Percentiles rank a stretch among this genome's conserved stretches.
phyloP scores from a whole-genome alignment of 805 yeast species.

The Phaffomyces opuntiae region DNA sequence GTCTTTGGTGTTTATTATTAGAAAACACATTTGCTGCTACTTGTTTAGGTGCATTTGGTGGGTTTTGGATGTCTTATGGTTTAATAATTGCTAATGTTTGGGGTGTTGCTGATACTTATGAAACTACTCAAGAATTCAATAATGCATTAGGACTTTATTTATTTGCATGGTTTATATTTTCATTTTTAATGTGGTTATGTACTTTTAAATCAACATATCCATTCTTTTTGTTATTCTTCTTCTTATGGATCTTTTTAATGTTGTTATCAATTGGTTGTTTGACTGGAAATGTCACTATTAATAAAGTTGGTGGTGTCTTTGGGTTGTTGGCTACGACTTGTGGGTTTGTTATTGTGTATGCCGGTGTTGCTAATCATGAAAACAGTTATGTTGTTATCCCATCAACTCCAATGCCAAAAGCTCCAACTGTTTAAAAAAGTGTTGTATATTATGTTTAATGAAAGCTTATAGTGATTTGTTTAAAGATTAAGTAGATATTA shows the following conservation, averaged over 20 bases:
- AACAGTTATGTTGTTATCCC: conserved; percentile 51
- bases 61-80: conserved; percentile 73
- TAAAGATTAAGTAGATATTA: too few relatives aligned
- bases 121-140: conserved; percentile 34
- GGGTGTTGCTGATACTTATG: conserved; percentile 44
- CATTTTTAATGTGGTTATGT: conserved; percentile 49
- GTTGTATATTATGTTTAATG: neutral
- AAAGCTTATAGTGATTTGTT: neutral
- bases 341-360: conserved; percentile 60
- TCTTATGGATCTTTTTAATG: conserved; percentile 48
- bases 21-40: conserved; percentile 75
- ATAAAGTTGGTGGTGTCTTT: conserved; percentile 55
- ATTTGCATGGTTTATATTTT: conserved; percentile 59
- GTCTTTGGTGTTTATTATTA: conserved; percentile 68
- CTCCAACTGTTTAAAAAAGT: conserved; percentile 29
- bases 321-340: conserved; percentile 49
- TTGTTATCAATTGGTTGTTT: conserved; percentile 44
- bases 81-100: conserved; percentile 54
- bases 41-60: conserved; percentile 44
- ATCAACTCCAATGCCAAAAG: conserved; percentile 48
- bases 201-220: conserved; percentile 55
- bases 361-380: conserved; percentile 50
- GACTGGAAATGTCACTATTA: conserved; percentile 35
- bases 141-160: conserved; percentile 54
- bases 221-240: conserved; percentile 47